Percentiles rank a stretch among this genome's conserved stretches.
phyloP scores from a whole-genome alignment of 78 protist genomes.

The Blattamonas nauphoetae region DNA sequence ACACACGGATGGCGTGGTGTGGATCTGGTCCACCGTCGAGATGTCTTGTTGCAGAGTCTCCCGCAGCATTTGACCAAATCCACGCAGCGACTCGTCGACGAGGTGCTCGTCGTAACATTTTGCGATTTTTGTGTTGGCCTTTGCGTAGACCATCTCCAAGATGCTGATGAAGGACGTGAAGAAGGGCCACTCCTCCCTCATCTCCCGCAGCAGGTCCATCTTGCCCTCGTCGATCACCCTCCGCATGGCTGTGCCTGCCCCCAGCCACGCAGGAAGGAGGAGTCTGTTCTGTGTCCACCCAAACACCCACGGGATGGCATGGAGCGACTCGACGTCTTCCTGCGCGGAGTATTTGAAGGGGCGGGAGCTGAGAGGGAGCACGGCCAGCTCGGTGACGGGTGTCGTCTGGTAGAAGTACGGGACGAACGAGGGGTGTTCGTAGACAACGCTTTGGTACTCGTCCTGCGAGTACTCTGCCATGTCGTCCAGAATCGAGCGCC shows the following conservation, averaged over 20 bases:
- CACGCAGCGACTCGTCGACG: background rate
- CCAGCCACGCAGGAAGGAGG: conserved; percentile 62
- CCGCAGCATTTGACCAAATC: background rate
- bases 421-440: conserved; percentile 38
- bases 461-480: conserved; percentile 35
- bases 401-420: conserved; percentile 53
- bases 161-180: background rate
- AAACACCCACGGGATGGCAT: conserved; percentile 67
- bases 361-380: conserved; percentile 47
- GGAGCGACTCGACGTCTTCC: conserved; percentile 34
- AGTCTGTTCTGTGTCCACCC: conserved; percentile 52
- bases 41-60: background rate
- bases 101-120: background rate
- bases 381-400: conserved; percentile 34
- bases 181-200: conserved; percentile 1
- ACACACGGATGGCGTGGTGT: background rate
- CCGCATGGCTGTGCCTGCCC: conserved; percentile 42
- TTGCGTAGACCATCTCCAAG: conserved; percentile 23
- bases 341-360: conserved; percentile 30
- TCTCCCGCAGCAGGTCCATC: background rate
- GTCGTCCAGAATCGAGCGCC: conserved; percentile 43
- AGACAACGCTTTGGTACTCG: conserved; percentile 38
- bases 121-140: conserved; percentile 13
- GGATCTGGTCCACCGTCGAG: background rate
- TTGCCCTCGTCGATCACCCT: no score